Conservation (phyloP, 345 rosid genomes). For the Mallotus nudiflorus region DNA sequence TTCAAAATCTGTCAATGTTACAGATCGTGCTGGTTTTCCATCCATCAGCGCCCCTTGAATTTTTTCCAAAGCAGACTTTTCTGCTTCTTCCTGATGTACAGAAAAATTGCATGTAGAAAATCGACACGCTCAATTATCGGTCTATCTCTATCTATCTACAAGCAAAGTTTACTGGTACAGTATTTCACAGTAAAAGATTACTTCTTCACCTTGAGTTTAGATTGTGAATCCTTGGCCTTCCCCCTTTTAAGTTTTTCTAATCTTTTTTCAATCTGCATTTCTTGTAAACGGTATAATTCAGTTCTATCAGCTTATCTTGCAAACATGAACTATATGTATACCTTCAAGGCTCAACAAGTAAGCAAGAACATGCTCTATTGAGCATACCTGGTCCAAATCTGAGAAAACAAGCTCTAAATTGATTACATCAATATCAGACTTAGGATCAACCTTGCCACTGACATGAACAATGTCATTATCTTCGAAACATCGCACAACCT, state of each 20-base stretch:
- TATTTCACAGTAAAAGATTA: too few relatives aligned
- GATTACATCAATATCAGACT: slow-evolving; percentile 90
- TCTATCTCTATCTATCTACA: neutral
- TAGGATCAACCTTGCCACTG: slow-evolving; percentile 84
- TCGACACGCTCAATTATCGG: neutral
- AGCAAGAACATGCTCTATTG: neutral
- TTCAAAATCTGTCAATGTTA: slow-evolving; percentile 73
- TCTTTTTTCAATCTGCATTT: slow-evolving; percentile 88
- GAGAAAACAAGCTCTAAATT: slow-evolving; percentile 88
- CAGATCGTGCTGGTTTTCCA: slow-evolving; percentile 90
- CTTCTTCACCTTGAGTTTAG: slow-evolving; percentile 84
- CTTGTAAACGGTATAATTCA: slow-evolving; percentile 38
- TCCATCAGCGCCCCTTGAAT: slow-evolving; percentile 78
- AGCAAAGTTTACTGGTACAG: neutral
- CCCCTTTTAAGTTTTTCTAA: slow-evolving; percentile 84
- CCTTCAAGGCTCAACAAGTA: too few relatives aligned
- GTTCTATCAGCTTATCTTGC: slow-evolving; percentile 37
- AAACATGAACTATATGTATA: neutral
- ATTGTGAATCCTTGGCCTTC: slow-evolving; percentile 74
- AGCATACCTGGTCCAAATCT: slow-evolving; percentile 86
- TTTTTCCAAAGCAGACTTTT: slow-evolving; percentile 70
- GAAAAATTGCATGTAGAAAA: slow-evolving; percentile 5
- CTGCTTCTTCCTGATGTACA: slow-evolving; percentile 75
- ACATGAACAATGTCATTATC: slow-evolving; percentile 93
- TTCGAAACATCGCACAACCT: slow-evolving; percentile 95